A percentile compares a stretch with the other conserved stretches of the same genome.
Conservation (phyloP, 108 stramenopile species). For the Mediolabrus comicus region DNA sequence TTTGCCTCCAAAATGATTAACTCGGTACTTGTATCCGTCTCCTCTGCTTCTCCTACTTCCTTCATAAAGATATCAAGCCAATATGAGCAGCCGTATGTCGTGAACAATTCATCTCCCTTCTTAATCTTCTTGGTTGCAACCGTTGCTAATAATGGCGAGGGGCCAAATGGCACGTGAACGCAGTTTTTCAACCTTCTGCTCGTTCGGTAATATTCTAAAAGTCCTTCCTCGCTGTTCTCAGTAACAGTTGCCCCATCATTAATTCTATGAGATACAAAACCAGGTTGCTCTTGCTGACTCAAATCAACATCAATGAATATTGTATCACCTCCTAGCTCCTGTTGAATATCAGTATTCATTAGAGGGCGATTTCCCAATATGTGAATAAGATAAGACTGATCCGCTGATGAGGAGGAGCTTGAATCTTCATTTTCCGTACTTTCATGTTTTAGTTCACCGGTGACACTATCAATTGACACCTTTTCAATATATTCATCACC, state of each 20-base stretch:
- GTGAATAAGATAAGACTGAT: slow-evolving; percentile 28
- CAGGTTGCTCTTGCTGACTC: not conserved
- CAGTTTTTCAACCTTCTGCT: slow-evolving; percentile 33
- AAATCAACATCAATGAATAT: slow-evolving; percentile 41
- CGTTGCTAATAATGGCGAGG: slow-evolving; percentile 34
- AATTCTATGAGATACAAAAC: slow-evolving; percentile 39
- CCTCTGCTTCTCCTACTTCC: not conserved
- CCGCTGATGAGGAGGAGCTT: slow-evolving; percentile 10
- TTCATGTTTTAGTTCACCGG: not conserved
- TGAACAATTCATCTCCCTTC: slow-evolving; percentile 36
- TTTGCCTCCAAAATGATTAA: slow-evolving; percentile 9
- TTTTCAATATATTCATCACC: slow-evolving; percentile 8
- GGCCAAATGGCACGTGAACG: slow-evolving; percentile 32
- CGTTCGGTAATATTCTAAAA: slow-evolving; percentile 34
- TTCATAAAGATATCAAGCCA: slow-evolving; percentile 12
- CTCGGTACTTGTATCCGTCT: slow-evolving; percentile 18
- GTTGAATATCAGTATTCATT: slow-evolving; percentile 7
- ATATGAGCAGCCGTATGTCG: slow-evolving; percentile 30
- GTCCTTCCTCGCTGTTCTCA: slow-evolving; percentile 23
- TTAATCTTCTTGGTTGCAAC: slow-evolving; percentile 35
- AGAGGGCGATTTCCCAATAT: slow-evolving; percentile 6
- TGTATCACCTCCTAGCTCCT: slow-evolving; percentile 19
- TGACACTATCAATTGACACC: not conserved
- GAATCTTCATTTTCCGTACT: slow-evolving; percentile 13
- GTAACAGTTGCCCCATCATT: slow-evolving; percentile 50